Percentiles rank a stretch among this genome's conserved stretches.
These are phyloP conservation scores for Floccularia luteovirens DNA, from an alignment of 768 basidiomycete genomes.

Conservation along the genomic window DNA sequence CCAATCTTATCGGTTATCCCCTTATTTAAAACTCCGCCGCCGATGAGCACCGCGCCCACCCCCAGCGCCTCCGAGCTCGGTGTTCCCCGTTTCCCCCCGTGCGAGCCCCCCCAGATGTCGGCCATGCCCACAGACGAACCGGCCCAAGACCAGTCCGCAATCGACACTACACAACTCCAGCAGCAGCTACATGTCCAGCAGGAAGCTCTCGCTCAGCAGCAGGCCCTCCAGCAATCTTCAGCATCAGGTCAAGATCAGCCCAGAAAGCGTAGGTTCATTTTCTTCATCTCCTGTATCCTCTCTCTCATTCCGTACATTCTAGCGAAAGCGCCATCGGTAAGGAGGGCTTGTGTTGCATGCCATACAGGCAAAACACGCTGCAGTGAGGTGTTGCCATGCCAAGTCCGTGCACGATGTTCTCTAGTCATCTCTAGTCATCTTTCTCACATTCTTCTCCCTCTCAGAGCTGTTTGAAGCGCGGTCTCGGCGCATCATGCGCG, in stretches of 20 bases:
- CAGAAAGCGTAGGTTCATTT: conserved; percentile 52
- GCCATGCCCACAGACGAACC: conserved; percentile 69
- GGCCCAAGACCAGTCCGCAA: conserved; percentile 44
- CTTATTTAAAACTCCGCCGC: not conserved
- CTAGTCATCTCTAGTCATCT: conserved; percentile 3
- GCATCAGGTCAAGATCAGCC: conserved; percentile 21
- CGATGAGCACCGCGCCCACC: no score
- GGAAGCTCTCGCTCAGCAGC: no score
- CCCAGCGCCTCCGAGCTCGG: no score
- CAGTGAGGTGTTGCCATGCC: conserved; percentile 76
- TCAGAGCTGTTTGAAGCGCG: conserved; percentile 78
- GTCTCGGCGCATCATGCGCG: conserved; percentile 59
- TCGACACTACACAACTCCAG: conserved; percentile 58
- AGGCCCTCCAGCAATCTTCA: conserved; percentile 18
- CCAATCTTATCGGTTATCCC: not conserved
- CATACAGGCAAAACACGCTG: conserved; percentile 81
- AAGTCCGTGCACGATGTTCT: conserved; percentile 33
- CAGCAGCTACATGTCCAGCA: conserved; percentile 33
- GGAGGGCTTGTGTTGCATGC: conserved; percentile 74
- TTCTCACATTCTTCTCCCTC: conserved; percentile 2
- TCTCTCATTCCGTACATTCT: conserved; percentile 12
- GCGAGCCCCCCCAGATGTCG: conserved; percentile 53
- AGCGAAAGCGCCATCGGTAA: conserved; percentile 80
- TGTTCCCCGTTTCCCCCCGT: conserved; percentile 13
- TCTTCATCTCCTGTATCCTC: conserved; percentile 5